phyloP scores from a whole-genome alignment of 2,329 filamentous ascomycete genomes.

The Ophiosphaerella narmari region DNA sequence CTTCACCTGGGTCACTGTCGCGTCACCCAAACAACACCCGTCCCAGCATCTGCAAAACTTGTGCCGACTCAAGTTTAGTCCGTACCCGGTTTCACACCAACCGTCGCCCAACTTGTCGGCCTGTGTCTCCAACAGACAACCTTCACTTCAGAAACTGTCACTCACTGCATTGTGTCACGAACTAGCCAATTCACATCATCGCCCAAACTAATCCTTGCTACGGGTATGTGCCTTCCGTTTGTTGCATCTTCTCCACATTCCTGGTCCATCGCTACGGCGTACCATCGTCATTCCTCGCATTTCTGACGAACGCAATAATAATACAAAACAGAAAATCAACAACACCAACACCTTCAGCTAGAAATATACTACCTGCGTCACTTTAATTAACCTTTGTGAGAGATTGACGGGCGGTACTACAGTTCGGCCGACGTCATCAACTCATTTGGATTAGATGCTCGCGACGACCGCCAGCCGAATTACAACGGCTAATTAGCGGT shows the following conservation, averaged over 20 bases:
- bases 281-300: slow-evolving; percentile 33
- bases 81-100: slow-evolving; percentile 29
- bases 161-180: slow-evolving; percentile 8
- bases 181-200: slow-evolving; percentile 10
- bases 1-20: slow-evolving; percentile 12
- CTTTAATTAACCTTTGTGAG: neutral
- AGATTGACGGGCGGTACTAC: slow-evolving; percentile 7
- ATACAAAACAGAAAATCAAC: slow-evolving; percentile 26
- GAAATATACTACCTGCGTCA: neutral
- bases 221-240: slow-evolving; percentile 38
- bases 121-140: slow-evolving; percentile 26
- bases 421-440: slow-evolving; percentile 11
- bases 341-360: slow-evolving; percentile 1
- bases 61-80: slow-evolving; percentile 11
- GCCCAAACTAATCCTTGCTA: slow-evolving; percentile 11
- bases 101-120: slow-evolving; percentile 22
- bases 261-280: slow-evolving; percentile 21
- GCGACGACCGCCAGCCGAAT: slow-evolving; percentile 18
- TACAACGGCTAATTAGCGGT: slow-evolving; percentile 36
- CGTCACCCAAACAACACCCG: slow-evolving; percentile 35
- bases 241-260: slow-evolving; percentile 35
- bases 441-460: slow-evolving; percentile 35
- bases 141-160: slow-evolving; percentile 11
- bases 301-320: slow-evolving; percentile 34
- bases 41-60: slow-evolving; percentile 22